Conservation (phyloP, 257 asterid species). For the Solanum verrucosum region DNA sequence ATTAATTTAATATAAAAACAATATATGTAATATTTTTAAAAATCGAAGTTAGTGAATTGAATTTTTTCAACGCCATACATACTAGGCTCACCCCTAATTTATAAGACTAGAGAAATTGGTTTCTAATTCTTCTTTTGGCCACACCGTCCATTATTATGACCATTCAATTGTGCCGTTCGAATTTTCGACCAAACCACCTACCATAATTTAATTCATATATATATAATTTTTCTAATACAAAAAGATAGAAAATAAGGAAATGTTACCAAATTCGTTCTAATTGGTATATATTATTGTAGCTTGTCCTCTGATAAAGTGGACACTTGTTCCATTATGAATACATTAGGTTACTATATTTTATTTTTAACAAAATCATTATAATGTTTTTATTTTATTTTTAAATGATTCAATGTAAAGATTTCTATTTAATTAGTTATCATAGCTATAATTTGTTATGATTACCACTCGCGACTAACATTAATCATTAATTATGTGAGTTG, state of each 20-base stretch:
- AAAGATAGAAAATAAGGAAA: background rate
- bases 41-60: background rate
- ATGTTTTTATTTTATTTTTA: too few species aligned
- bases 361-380: background rate
- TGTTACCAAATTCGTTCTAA: background rate
- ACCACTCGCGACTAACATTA: too few species aligned
- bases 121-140: background rate
- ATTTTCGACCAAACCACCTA: background rate
- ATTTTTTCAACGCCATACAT: background rate
- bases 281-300: background rate
- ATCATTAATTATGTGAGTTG: too few species aligned
- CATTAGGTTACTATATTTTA: background rate
- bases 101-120: background rate
- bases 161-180: background rate
- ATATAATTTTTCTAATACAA: background rate
- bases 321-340: background rate
- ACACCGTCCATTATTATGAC: background rate
- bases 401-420: background rate
- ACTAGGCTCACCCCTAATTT: background rate
- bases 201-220: background rate
- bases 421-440: too few species aligned
- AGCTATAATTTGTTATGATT: too few species aligned
- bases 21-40: background rate
- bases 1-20: too few species aligned
- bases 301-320: background rate